These are phyloP conservation scores for Tetrahymena borealis DNA, from an alignment of 73 alveolate species.

Conservation along the genomic window DNA sequence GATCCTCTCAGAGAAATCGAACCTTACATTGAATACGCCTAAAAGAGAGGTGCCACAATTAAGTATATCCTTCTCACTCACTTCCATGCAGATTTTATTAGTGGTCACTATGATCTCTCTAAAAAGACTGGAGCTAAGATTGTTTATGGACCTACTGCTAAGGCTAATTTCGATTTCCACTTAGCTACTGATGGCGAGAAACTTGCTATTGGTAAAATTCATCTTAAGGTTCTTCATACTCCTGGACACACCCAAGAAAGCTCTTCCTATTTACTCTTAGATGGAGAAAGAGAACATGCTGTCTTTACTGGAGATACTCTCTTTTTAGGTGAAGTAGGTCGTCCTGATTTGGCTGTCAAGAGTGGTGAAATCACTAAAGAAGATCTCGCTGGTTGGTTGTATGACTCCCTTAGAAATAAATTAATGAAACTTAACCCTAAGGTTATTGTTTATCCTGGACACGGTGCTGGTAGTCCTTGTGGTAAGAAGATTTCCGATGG, in stretches of 20 bases:
- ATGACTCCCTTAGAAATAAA: slow-evolving; percentile 45
- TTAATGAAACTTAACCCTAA: slow-evolving; percentile 54
- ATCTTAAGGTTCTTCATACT: slow-evolving; percentile 44
- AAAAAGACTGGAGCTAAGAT: slow-evolving; percentile 45
- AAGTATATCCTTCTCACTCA: slow-evolving; percentile 44
- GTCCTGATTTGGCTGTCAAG: slow-evolving; percentile 68
- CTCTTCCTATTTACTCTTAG: slow-evolving; percentile 44
- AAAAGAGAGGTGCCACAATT: slow-evolving; percentile 6
- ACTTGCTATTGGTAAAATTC: background rate
- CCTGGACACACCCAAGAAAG: slow-evolving; percentile 71
- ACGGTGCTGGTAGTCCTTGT: slow-evolving; percentile 71
- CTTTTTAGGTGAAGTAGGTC: slow-evolving; percentile 64
- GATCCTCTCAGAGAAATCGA: slow-evolving; percentile 49
- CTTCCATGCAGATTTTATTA: slow-evolving; percentile 45
- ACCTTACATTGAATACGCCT: slow-evolving; percentile 17
- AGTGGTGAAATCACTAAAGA: slow-evolving; percentile 11
- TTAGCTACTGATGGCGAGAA: slow-evolving; percentile 15
- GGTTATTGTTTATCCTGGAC: slow-evolving; percentile 70
- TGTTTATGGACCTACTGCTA: slow-evolving; percentile 31
- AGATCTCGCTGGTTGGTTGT: slow-evolving; percentile 26
- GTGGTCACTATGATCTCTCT: slow-evolving; percentile 38
- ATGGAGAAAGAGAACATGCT: slow-evolving; percentile 30
- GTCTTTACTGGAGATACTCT: slow-evolving; percentile 76
- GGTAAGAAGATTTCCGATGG: slow-evolving; percentile 48
- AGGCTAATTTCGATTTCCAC: slow-evolving; percentile 5